Base-by-base conservation (phyloP, 2,329 filamentous ascomycete genomes). In the Aspergillus ochraceus region DNA sequence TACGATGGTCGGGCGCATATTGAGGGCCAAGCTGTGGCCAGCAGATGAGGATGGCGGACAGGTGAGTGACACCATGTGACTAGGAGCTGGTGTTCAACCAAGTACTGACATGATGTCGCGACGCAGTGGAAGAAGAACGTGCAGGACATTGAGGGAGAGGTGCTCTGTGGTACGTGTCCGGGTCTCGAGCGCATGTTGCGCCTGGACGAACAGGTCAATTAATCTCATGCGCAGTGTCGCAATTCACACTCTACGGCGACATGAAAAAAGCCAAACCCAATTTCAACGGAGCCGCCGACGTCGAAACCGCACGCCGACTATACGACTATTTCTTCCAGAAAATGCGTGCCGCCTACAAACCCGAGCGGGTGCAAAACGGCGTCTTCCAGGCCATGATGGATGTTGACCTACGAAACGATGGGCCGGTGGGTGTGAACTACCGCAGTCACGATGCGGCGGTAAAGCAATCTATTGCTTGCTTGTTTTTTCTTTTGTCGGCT, bases 381-480 rank as follows among this genome's bases (percentile, higher is more conserved):
- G 87, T 94, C 30, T 99, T 99, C 75, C 94, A 97, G 72, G 95
- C 95, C 53, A 97, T 96, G 93, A 99, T 99, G 95, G 90, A 98
- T 71, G 94, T 99, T 60, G 90, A 90, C 52, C 78, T 97, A 30
- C 88, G 97, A 53, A 98, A 98, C 67, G 94, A 98, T 70, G 86
- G 86, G 70, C 86, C 86, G 79, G 86, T 88, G 84, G 81, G 85
- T 85, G 74, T 84, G 68, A 80, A 85, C 73, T 85, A 81, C 76
- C 76, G 76, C 75, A 85, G 81, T 77, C 76, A 81, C 68, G 82
- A 86, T 72, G 80, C 80, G 75, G 82, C 79, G 81, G 83, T 85
- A 84, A 71, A 77, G 68, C 69, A 47, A 49, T 55, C 53, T 72
- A 66, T 70, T 67, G 70, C 71, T 69, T 68, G 62, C 65, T 70